Base-by-base conservation (phyloP, 2,329 filamentous ascomycete species). In the Verticillium albo-atrum region DNA sequence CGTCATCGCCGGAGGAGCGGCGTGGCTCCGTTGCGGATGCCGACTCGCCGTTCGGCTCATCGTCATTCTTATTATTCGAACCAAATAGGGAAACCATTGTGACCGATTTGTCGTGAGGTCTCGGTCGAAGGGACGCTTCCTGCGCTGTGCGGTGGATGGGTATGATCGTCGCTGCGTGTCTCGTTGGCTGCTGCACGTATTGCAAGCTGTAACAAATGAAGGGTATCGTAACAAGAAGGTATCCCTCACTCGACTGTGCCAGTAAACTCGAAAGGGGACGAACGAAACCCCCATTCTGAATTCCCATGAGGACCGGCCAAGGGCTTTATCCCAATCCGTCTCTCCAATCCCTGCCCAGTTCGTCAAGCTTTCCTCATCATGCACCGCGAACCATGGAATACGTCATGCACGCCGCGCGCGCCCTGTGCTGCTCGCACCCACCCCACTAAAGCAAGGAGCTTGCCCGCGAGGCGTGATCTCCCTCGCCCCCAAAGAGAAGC, bases 61-160 rank as follows among this genome's bases (percentile, higher is more conserved):
- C 42, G 42, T 50, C 55, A 26, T 56, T n/a, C 25, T 56, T 56
- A 25, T 47, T 56, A 14, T 37, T 42, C 14, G 54, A 47, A 9
- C 54, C 54, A 15, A 56, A 56, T 4, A 56, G 54, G n/a, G 54
- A 47, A 23, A 47, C 42, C 54, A 56, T 56, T 6, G 9, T 56
- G 54, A n/a, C 7, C 28, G 27, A 6, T 14, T 30, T 6, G 52
- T n/a, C 3, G 25, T 28, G 26, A 6, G 23, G 23, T 53, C 27
- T 34, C n/a, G 52, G 4, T 28, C 9, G n/a, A 54, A 23, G 10
- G 28, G 20, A 10, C 15, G 52, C 3, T 14, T 14, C n/a, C 14
- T 3, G 25, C 6, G 51, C 25, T 2, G 51, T 3, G n/a, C n/a
- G n/a, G n/a, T n/a, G n/a, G 26, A 53, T 4, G 6, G 23, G 26